Conservation (phyloP, 2,329 filamentous ascomycete species). For the Aschersonia sp. region DNA sequence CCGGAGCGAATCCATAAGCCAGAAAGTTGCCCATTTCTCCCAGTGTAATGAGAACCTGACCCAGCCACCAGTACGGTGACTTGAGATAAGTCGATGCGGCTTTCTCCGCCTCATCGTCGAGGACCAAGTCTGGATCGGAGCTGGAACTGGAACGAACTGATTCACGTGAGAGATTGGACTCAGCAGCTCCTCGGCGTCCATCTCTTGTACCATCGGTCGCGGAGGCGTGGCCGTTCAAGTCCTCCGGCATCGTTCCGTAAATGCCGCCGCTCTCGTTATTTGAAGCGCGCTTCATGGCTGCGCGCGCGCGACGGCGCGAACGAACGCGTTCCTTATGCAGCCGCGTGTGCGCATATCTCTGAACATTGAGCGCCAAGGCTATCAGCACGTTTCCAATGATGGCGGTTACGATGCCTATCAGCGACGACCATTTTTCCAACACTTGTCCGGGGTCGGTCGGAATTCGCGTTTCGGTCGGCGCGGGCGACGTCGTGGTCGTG, state of each 20-base stretch:
- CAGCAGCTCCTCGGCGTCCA: slow-evolving; percentile 14
- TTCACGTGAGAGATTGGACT: slow-evolving; percentile 36
- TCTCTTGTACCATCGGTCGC: slow-evolving; percentile 5
- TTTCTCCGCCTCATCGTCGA: slow-evolving; percentile 16
- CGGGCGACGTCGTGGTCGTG: neutral
- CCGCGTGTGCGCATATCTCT: slow-evolving; percentile 85
- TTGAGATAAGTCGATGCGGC: slow-evolving; percentile 61
- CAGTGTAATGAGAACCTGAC: slow-evolving; percentile 81
- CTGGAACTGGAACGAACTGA: slow-evolving; percentile 29
- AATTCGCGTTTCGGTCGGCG: slow-evolving; percentile 5
- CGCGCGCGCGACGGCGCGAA: slow-evolving; percentile 37
- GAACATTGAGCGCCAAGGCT: slow-evolving; percentile 88
- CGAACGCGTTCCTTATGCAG: slow-evolving; percentile 57
- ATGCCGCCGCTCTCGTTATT: slow-evolving; percentile 12
- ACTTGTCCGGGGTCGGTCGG: slow-evolving; percentile 27
- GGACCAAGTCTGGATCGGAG: slow-evolving; percentile 10
- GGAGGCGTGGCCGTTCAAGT: slow-evolving; percentile 3
- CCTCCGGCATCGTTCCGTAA: slow-evolving; percentile 19
- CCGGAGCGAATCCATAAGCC: slow-evolving; percentile 93
- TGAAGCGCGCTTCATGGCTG: slow-evolving; percentile 33
- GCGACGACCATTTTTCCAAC: slow-evolving; percentile 67
- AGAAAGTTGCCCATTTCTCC: slow-evolving; percentile 95
- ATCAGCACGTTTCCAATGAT: slow-evolving; percentile 90
- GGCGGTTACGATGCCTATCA: slow-evolving; percentile 89
- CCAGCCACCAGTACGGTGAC: slow-evolving; percentile 93